Conservation (phyloP, 208 protist genomes). For the Leishmania arabica region DNA sequence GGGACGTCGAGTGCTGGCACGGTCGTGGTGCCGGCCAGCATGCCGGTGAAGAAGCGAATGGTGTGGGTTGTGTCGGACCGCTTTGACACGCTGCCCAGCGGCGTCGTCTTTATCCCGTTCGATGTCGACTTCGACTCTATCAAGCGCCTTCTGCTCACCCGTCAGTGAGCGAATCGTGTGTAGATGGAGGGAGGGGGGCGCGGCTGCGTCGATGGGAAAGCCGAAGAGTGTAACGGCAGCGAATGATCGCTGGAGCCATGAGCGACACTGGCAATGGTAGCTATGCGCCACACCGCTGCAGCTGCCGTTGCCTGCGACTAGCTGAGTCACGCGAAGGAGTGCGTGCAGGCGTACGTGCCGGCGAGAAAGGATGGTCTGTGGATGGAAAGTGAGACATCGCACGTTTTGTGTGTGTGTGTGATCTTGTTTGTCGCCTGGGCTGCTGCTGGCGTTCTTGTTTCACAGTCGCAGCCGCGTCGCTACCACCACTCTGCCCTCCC, state of each 20-base stretch:
- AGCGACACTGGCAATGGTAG: background rate
- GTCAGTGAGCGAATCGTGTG: slow-evolving; percentile 10
- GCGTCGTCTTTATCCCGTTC: slow-evolving; percentile 81
- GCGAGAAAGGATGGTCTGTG: background rate
- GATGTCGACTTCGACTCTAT: slow-evolving; percentile 86
- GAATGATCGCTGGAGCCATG: background rate
- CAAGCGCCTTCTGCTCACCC: slow-evolving; percentile 56
- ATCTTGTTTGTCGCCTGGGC: background rate
- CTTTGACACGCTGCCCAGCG: slow-evolving; percentile 76
- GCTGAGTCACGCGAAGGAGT: background rate
- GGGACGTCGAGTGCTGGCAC: slow-evolving; percentile 13
- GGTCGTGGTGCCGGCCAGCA: slow-evolving; percentile 19
- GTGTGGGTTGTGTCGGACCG: slow-evolving; percentile 83
- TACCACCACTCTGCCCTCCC: background rate
- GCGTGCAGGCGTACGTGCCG: background rate
- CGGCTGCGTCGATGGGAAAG: background rate
- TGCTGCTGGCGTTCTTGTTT: background rate
- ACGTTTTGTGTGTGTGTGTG: background rate
- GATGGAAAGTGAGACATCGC: background rate
- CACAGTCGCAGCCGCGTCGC: no score
- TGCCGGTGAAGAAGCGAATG: slow-evolving; percentile 62
- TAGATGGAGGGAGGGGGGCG: background rate
- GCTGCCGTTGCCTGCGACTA: background rate
- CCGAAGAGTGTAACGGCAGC: background rate
- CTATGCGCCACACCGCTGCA: background rate